A percentile compares a stretch with the other conserved stretches of the same genome.
These are phyloP conservation scores for Castanopsis chinensis DNA, from an alignment of 306 rosid genomes.

Conservation along the genomic window DNA sequence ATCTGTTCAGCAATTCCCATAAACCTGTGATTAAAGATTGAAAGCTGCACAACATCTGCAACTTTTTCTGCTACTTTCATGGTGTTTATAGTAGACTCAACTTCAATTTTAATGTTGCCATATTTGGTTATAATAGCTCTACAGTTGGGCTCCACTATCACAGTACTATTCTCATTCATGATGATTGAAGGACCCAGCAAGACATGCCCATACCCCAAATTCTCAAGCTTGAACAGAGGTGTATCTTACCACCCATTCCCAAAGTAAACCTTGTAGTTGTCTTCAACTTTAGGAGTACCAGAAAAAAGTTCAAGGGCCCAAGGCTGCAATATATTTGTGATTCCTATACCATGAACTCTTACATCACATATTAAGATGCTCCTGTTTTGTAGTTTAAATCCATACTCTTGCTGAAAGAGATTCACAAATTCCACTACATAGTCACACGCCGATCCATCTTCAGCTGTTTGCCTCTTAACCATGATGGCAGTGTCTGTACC, in stretches of 20 bases:
- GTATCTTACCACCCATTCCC: constrained; percentile 79
- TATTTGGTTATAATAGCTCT: constrained; percentile 72
- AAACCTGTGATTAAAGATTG: constrained; percentile 87
- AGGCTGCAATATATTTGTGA: constrained; percentile 84
- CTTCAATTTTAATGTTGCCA: constrained; percentile 77
- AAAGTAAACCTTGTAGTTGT: constrained; percentile 74
- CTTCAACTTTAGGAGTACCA: constrained; percentile 59
- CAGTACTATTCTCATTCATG: constrained; percentile 94
- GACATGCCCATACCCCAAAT: constrained; percentile 58
- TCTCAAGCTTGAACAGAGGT: constrained; percentile 82
- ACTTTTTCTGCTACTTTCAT: constrained; percentile 55
- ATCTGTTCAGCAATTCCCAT: constrained; percentile 99
- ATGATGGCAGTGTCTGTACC: constrained; percentile 92
- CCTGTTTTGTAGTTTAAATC: constrained; percentile 73
- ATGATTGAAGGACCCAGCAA: constrained; percentile 79
- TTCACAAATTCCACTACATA: constrained; percentile 67
- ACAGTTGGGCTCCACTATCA: constrained; percentile 79
- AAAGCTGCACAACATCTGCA: constrained; percentile 88
- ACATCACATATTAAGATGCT: constrained; percentile 73
- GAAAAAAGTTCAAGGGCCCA: constrained; percentile 42
- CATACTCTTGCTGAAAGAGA: constrained; percentile 83
- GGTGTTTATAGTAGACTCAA: constrained; percentile 51
- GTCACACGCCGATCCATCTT: constrained; percentile 41
- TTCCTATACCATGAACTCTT: constrained; percentile 78
- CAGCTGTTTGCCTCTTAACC: constrained; percentile 55